Percentiles rank a stretch among this genome's conserved stretches.
Evolutionary conservation across 345 rosid genomes (phyloP).

Genomic region (Nephelium lappaceum): DNA sequence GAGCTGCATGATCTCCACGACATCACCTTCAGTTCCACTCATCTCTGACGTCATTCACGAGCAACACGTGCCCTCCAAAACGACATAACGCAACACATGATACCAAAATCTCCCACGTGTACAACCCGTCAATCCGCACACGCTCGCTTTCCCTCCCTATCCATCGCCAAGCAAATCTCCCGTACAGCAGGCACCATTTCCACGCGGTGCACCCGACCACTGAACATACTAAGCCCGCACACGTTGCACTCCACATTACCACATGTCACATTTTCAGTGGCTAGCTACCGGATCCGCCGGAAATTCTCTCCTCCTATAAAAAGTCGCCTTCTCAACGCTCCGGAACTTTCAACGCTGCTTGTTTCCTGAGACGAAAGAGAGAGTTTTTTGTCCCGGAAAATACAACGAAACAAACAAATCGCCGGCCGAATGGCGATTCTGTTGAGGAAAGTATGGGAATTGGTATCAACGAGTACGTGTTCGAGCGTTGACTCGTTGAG

Average conservation of each 20-base stretch:
- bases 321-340: background rate
- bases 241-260: too few relatives aligned
- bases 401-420: too few relatives aligned
- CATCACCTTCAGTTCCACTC: too few relatives aligned
- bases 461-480: slow-evolving; percentile 38
- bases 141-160: background rate
- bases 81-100: too few relatives aligned
- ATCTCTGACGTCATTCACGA: background rate
- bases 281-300: too few relatives aligned
- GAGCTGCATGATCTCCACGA: too few relatives aligned
- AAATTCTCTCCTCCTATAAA: too few relatives aligned
- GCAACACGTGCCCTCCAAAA: background rate
- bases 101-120: background rate
- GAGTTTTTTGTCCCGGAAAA: background rate
- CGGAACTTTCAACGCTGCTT: background rate
- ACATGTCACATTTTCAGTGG: too few relatives aligned
- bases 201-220: too few relatives aligned
- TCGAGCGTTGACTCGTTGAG: slow-evolving; percentile 10
- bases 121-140: background rate
- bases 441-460: slow-evolving; percentile 53
- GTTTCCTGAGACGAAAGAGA: background rate
- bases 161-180: too few relatives aligned
- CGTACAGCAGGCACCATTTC: too few relatives aligned
- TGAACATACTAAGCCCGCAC: too few relatives aligned
- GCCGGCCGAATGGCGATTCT: slow-evolving; percentile 32